Percentiles rank a stretch among this genome's conserved stretches.
Conservation (phyloP, 2,329 filamentous ascomycete genomes). For the Leptographium wingfieldii region DNA sequence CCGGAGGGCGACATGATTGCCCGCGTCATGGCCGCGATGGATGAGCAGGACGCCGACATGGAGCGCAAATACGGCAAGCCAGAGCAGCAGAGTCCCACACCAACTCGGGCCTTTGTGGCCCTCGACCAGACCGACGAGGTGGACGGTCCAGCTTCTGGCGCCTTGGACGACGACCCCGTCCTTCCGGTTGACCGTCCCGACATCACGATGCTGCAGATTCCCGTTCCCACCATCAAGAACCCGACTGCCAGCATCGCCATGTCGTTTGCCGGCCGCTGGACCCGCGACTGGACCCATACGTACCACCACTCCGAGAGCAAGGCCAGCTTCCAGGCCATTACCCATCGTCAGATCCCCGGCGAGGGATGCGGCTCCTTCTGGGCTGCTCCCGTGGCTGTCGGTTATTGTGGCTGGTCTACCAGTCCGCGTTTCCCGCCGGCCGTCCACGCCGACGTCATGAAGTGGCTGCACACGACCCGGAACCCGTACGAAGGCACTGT, state of each 20-base stretch:
- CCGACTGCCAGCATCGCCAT: slow-evolving; percentile 1
- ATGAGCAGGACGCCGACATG: not conserved
- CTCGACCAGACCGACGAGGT: not conserved
- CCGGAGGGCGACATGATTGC: not conserved
- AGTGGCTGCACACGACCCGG: not conserved
- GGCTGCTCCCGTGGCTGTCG: slow-evolving; percentile 6
- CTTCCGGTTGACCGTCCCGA: not conserved
- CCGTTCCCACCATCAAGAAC: not conserved
- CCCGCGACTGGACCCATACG: slow-evolving; percentile 7
- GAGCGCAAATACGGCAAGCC: not conserved
- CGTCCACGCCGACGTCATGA: not conserved
- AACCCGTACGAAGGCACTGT: slow-evolving; percentile 3
- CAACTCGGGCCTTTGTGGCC: not conserved
- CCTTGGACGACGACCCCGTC: not conserved
- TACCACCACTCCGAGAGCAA: slow-evolving; percentile 5
- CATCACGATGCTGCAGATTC: not conserved
- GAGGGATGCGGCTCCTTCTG: slow-evolving; percentile 13
- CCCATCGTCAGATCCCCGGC: slow-evolving; percentile 9
- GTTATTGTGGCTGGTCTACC: slow-evolving; percentile 9
- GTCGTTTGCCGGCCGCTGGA: slow-evolving; percentile 6
- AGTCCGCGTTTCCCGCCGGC: slow-evolving; percentile 3
- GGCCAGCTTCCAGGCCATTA: slow-evolving; percentile 5
- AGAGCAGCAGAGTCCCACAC: not conserved
- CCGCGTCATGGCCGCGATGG: not conserved
- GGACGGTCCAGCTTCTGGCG: not conserved